These are phyloP conservation scores for Solanum piurae DNA, from an alignment of 257 asterid genomes.

Conservation along the genomic window DNA sequence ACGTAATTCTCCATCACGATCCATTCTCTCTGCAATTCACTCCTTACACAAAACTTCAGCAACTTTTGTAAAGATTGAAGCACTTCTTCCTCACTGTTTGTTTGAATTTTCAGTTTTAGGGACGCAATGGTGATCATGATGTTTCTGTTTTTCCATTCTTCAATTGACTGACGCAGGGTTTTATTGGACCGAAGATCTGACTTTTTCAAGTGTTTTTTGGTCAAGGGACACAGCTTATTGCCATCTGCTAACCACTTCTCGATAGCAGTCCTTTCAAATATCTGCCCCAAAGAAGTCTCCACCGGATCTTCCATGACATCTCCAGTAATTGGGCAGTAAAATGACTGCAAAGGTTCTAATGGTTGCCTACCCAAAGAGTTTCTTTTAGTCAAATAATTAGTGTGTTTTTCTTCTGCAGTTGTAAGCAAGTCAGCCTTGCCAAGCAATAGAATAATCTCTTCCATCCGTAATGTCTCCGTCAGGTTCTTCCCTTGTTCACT, in stretches of 20 bases:
- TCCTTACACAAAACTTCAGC: slow-evolving; percentile 7
- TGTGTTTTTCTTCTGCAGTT: slow-evolving; percentile 20
- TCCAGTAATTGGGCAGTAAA: slow-evolving; percentile 31
- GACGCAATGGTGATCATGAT: slow-evolving; percentile 32
- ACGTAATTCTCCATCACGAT: slow-evolving; percentile 36
- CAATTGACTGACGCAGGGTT: slow-evolving; percentile 32
- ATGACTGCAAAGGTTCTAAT: slow-evolving; percentile 38
- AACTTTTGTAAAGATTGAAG: slow-evolving; percentile 16
- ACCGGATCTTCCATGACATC: slow-evolving; percentile 39
- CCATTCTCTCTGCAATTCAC: slow-evolving; percentile 42
- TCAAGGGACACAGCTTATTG: slow-evolving; percentile 26
- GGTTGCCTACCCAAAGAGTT: slow-evolving; percentile 26
- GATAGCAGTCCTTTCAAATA: slow-evolving; percentile 31
- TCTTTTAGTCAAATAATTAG: slow-evolving; percentile 22
- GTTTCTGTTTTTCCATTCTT: slow-evolving; percentile 40
- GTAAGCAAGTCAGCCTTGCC: slow-evolving; percentile 26
- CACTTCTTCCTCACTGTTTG: slow-evolving; percentile 14
- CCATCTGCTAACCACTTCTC: slow-evolving; percentile 31
- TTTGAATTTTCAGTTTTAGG: slow-evolving; percentile 22
- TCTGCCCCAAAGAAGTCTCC: slow-evolving; percentile 27
- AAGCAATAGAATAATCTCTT: slow-evolving; percentile 23
- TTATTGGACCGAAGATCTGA: slow-evolving; percentile 23
- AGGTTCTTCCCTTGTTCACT: slow-evolving; percentile 3
- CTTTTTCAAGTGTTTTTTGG: slow-evolving; percentile 19
- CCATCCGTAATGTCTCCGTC: slow-evolving; percentile 26